A percentile compares a stretch with the other conserved stretches of the same genome.
Conservation (phyloP, 805 yeast species). For the Diddensiella transvaalensis region DNA sequence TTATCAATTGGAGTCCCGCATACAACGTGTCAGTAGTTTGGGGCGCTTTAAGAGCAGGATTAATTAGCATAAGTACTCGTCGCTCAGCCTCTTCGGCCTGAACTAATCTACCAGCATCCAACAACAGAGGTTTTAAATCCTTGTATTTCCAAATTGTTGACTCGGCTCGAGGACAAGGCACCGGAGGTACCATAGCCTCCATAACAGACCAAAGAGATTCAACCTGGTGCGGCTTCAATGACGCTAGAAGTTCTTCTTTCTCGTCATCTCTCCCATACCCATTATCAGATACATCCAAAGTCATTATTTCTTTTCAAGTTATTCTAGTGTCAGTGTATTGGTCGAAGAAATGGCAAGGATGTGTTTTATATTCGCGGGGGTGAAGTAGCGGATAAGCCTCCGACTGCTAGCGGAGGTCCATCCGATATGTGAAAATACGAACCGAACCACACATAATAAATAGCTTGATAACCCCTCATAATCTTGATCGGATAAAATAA, state of each 20-base stretch:
- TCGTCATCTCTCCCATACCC: too few species aligned
- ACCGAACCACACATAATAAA: too few species aligned
- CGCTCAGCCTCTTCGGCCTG: constrained; percentile 11
- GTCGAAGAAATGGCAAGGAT: too few species aligned
- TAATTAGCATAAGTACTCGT: constrained; percentile 11
- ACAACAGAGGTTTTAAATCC: constrained; percentile 3
- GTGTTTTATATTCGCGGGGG: too few species aligned
- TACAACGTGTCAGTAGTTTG: constrained; percentile 13
- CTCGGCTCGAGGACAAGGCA: constrained; percentile 8
- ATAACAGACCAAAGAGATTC: constrained; percentile 12
- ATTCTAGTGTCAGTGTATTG: too few species aligned
- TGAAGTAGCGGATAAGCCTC: too few species aligned
- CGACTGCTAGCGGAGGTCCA: too few species aligned
- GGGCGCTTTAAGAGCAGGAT: constrained; percentile 8
- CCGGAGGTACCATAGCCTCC: constrained; percentile 9
- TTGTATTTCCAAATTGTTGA: constrained; percentile 9
- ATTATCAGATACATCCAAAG: too few species aligned
- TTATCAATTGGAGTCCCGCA: constrained; percentile 11
- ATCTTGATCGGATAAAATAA: too few species aligned
- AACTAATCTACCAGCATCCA: constrained; percentile 7
- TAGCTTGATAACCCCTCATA: too few species aligned
- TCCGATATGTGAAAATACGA: too few species aligned
- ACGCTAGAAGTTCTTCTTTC: constrained; percentile 1
- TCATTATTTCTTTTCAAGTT: too few species aligned
- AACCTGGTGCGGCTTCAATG: constrained; percentile 3